Percentiles rank a stretch among this genome's conserved stretches.
Evolutionary conservation across 2,329 filamentous ascomycete genomes (phyloP).

Genomic region (Claviceps fusiformis): DNA sequence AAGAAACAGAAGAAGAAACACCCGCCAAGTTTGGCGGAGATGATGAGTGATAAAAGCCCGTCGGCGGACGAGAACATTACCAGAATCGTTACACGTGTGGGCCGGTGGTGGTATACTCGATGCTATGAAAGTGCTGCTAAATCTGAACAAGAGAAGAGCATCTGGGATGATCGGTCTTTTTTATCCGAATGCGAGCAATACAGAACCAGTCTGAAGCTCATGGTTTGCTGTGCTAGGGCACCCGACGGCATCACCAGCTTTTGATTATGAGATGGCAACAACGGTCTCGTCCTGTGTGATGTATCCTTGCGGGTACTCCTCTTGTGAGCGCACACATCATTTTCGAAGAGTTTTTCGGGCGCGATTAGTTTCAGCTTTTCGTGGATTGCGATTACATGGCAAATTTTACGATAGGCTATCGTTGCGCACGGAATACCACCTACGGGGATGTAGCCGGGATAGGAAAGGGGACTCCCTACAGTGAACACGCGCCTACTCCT

Average conservation of each 20-base stretch:
- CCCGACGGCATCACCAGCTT: constrained; percentile 45
- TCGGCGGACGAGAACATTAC: constrained; percentile 74
- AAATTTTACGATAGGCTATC: too few species aligned
- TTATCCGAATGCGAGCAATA: constrained; percentile 76
- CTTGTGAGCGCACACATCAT: not conserved
- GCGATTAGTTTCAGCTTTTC: not conserved
- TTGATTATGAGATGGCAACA: constrained; percentile 12
- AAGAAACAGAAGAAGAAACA: constrained; percentile 20
- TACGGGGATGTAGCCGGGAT: too few species aligned
- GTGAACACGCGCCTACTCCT: too few species aligned
- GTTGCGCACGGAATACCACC: too few species aligned
- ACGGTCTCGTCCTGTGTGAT: not conserved
- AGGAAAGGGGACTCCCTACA: too few species aligned
- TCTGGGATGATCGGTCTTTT: constrained; percentile 66
- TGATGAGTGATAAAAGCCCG: constrained; percentile 57
- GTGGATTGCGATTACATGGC: too few species aligned
- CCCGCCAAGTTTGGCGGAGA: constrained; percentile 50
- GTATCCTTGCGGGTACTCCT: not conserved
- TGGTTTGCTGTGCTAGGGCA: constrained; percentile 83
- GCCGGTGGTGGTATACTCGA: constrained; percentile 89
- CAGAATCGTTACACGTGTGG: constrained; percentile 82
- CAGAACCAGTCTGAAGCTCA: constrained; percentile 75
- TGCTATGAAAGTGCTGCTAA: constrained; percentile 69
- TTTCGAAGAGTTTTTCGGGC: not conserved
- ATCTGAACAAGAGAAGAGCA: constrained; percentile 34